These are phyloP conservation scores for Protomyces lactucae-debilis DNA, from an alignment of 1,139 yeast species.

Conservation along the genomic window DNA sequence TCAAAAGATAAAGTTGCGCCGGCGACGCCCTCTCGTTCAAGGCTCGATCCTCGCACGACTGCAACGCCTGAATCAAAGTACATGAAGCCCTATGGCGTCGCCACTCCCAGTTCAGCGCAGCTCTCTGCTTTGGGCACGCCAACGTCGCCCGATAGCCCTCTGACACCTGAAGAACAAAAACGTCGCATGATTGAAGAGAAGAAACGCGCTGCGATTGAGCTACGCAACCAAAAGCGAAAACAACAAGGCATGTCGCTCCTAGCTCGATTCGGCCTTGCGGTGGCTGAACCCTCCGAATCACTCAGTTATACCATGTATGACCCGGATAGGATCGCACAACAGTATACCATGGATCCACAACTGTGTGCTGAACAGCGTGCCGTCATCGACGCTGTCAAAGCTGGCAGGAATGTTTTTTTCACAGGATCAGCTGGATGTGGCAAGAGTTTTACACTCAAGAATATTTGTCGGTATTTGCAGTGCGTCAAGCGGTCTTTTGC, in stretches of 20 bases:
- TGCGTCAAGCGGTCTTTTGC: conserved; percentile 46
- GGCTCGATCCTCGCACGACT: no score
- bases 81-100: no score
- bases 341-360: not conserved
- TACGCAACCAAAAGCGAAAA: not conserved
- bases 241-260: not conserved
- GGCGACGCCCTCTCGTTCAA: no score
- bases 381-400: conserved; percentile 51
- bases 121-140: no score
- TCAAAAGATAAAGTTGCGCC: no score
- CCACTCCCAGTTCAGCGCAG: no score
- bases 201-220: not conserved
- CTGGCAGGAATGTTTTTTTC: conserved; percentile 60
- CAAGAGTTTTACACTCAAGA: conserved; percentile 68
- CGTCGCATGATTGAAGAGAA: not conserved
- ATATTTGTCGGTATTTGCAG: conserved; percentile 57
- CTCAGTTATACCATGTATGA: not conserved
- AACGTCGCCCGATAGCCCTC: not conserved
- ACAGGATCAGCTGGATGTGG: conserved; percentile 96
- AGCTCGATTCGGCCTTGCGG: not conserved
- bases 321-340: not conserved
- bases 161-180: not conserved
- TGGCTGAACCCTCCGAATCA: not conserved
- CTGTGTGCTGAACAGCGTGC: conserved; percentile 54
- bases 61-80: no score